Evolutionary conservation across 257 asterid species (phyloP).

Genomic region (Primulina eburnea): DNA sequence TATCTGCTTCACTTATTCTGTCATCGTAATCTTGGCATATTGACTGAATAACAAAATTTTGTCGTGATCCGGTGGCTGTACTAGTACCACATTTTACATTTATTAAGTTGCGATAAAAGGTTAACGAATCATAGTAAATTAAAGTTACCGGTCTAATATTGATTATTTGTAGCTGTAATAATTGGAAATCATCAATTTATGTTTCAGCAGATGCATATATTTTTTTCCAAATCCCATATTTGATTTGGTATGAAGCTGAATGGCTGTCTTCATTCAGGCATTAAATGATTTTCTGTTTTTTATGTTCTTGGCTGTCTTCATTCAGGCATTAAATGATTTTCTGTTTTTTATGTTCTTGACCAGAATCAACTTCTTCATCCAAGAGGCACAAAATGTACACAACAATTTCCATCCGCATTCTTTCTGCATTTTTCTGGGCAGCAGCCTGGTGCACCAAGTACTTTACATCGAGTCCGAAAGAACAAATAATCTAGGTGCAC

Average conservation of each 20-base stretch:
- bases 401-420: not conserved
- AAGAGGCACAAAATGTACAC: conserved; percentile 24
- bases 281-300: not conserved
- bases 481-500: conserved; percentile 25
- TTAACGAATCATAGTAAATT: not conserved
- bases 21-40: conserved; percentile 1
- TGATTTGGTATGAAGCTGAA: not conserved
- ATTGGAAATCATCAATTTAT: not conserved
- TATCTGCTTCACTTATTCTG: not conserved
- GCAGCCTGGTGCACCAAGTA: not conserved
- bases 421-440: conserved; percentile 7
- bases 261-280: not conserved
- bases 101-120: too few relatives aligned
- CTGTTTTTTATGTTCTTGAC: not conserved
- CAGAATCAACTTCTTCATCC: conserved; percentile 11
- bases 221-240: not conserved
- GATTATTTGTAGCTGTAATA: not conserved
- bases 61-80: not conserved
- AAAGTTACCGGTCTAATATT: not conserved
- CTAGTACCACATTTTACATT: not conserved
- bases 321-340: not conserved
- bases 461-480: not conserved
- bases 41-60: conserved; percentile 4
- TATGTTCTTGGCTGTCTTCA: not conserved
- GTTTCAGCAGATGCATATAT: not conserved